Base-by-base conservation (phyloP, 1,284 basidiomycete genomes). In the Rugosomyces carneus region DNA sequence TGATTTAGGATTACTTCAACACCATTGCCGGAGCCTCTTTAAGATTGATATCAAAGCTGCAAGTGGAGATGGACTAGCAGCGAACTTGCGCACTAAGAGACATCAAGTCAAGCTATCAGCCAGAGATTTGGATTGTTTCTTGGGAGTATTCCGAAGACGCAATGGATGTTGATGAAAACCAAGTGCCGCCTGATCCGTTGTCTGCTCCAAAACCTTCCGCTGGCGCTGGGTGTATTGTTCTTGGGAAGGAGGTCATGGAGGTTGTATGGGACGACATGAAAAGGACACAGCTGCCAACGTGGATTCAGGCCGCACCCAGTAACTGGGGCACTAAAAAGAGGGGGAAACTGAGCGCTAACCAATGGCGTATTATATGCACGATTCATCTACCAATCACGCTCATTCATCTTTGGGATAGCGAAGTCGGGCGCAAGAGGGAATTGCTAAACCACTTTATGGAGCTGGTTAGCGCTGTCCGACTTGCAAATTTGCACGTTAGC, bases 331-430 rank as follows among this genome's bases (percentile, higher is more conserved):
- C 63, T 1, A 27, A 42, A 11, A 29, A 54, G 8, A 51, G 60
- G 1, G 60, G 64, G 0, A 61, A 55, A 7, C 54, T 67, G 11
- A 67, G 64, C 38, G 65, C 61, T 1, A 61, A 62, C 38, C 54
- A 68, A 26, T 68, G 65, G 61, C 48, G 51, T 4, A 51, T 56
- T 4, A 51, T 66, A 2, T 55, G 55, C 41, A 62, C 56, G 0
- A 52, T 69, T 23, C 62, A 67, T 39, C 48, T 67, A 9, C 59
- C 61, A 0, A 57, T 68, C 13, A 59, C 63, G 3, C 54, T 68
- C 6, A 55, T 62, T 16, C 44, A 53, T 18, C 45, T 56, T 2
- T 59, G 55, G 55, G 24, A 43, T 1, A 18, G 40, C 10, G 48
- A 52, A 2, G 47, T 40, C 16, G 44, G 48, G 1, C 40, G 52